Evolutionary conservation across 2,329 filamentous ascomycete genomes (phyloP), one percentile per base, ranked within the genome.

Genomic region (Nectriaceae sp.): DNA sequence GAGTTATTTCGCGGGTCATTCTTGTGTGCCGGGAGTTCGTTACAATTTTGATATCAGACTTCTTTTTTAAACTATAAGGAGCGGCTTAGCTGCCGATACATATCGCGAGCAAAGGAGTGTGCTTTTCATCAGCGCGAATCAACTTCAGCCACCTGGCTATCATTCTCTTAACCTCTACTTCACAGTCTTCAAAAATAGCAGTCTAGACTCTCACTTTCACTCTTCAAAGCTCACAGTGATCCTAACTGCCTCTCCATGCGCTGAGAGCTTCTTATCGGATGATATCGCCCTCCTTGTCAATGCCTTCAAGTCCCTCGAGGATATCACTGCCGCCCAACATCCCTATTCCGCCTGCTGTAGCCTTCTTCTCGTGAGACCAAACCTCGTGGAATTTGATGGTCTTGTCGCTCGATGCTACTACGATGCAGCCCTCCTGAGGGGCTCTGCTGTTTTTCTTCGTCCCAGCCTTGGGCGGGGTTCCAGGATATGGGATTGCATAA

Each of bases 361-460:
- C 71, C 61, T 80, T 85, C 57, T 73, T 76, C 35, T 78, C 74
- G 2, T 82, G 80, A n/a, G 80, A 79, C 94, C 92, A 97, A 11
- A 99, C 84, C 71, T 97, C 92, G 68, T 97, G 91, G 62, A 97
- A 97, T 65, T 94, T 94, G 68, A 97, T 88, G 59, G 84, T 95
- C 65, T 90, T 87, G 70, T 97, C 92, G 64, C 91, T 96, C 37
- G 90, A 88, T 15, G 92, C 93, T 44, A 99, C 88, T 16, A 97
- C 88, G 57, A 99, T 86, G 65, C 91, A 96, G 0, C 59, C 71
- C 63, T 76, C 71, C 50, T 65, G 64, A 49, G 47, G 57, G 36
- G 44, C 60, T 52, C 51, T 59, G 39, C 49, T 54, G 42, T 43
- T 59, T 58, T 19, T 61, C 49, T 38, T 54, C 54, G 40, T 44